Conservation (phyloP, 1,284 basidiomycete species). For the Ganoderma leucocontextum region DNA sequence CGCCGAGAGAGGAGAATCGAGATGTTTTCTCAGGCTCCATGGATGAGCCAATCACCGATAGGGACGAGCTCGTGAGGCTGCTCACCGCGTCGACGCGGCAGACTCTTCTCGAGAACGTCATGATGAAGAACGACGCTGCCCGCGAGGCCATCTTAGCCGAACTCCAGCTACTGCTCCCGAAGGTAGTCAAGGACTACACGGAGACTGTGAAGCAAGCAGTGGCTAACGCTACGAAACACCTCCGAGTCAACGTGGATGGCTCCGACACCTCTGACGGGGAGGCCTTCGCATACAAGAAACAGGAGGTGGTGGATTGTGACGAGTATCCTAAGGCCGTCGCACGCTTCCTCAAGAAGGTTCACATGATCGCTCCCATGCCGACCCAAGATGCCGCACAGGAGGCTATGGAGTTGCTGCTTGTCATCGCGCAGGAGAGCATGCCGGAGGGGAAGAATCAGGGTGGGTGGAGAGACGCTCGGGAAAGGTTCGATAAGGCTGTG, state of each 20-base stretch:
- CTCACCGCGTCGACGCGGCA: neutral
- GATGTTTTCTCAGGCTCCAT: neutral
- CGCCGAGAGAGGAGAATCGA: neutral
- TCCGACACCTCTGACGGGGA: neutral
- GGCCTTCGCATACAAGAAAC: neutral
- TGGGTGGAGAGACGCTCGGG: neutral
- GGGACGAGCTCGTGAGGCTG: neutral
- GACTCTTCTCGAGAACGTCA: neutral
- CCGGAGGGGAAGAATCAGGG: neutral
- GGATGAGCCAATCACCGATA: neutral
- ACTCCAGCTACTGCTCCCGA: neutral
- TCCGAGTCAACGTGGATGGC: neutral
- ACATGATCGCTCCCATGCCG: neutral
- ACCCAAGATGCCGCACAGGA: neutral
- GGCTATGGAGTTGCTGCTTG: neutral
- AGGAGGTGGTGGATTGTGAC: neutral
- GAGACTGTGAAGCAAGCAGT: neutral
- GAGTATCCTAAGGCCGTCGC: neutral
- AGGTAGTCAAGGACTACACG: neutral
- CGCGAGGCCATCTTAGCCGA: neutral
- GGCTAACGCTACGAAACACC: neutral
- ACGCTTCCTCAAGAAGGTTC: neutral
- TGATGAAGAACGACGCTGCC: neutral
- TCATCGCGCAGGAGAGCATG: neutral
- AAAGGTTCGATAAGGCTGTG: neutral